phyloP scores from a whole-genome alignment of 495 filamentous ascomycete genomes.

The Penicillium robsamsonii region DNA sequence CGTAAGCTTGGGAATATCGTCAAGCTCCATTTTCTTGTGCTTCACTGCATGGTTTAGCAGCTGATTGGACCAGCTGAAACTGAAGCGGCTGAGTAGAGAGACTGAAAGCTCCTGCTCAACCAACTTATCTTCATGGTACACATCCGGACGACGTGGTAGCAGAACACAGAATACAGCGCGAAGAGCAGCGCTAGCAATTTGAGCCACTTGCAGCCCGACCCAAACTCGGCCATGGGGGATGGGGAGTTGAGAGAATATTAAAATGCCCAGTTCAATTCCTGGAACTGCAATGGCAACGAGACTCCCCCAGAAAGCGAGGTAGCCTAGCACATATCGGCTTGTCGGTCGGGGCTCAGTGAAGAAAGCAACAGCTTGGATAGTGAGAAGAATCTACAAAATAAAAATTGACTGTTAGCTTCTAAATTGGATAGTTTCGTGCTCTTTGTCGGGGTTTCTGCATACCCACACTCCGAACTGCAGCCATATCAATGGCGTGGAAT shows the following conservation, averaged over 20 bases:
- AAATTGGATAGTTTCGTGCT: background rate
- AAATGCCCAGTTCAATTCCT: slow-evolving; percentile 19
- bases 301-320: slow-evolving; percentile 34
- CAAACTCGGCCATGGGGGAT: slow-evolving; percentile 13
- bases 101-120: slow-evolving; percentile 65
- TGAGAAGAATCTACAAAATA: slow-evolving; percentile 24
- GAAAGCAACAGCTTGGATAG: slow-evolving; percentile 35
- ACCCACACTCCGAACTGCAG: slow-evolving; percentile 39
- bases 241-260: slow-evolving; percentile 13
- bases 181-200: slow-evolving; percentile 26
- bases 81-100: slow-evolving; percentile 60
- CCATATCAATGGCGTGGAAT: slow-evolving; percentile 29
- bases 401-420: background rate
- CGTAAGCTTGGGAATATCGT: slow-evolving; percentile 53
- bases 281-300: slow-evolving; percentile 19
- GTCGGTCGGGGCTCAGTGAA: slow-evolving; percentile 35
- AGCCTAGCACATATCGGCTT: slow-evolving; percentile 28
- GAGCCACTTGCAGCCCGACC: slow-evolving; percentile 20
- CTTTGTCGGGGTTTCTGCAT: slow-evolving; percentile 12
- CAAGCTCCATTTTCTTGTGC: slow-evolving; percentile 57
- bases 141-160: slow-evolving; percentile 66
- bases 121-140: slow-evolving; percentile 52
- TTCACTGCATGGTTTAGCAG: slow-evolving; percentile 53
- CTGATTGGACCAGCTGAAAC: slow-evolving; percentile 58
- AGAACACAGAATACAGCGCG: slow-evolving; percentile 34